Base-by-base conservation (phyloP, 805 yeast species). In the Candida insectorum region DNA sequence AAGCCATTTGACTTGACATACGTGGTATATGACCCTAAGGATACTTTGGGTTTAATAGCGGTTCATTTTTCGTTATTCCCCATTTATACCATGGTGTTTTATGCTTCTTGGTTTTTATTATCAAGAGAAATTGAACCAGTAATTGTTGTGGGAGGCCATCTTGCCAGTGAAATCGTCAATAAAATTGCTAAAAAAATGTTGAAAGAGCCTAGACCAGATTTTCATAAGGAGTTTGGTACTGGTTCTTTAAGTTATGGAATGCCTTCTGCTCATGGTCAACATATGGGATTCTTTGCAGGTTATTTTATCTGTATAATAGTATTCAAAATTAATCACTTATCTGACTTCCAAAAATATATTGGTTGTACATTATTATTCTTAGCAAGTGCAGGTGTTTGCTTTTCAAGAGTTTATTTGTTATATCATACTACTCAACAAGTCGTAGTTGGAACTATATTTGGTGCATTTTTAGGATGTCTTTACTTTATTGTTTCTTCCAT, bases 191-290 rank as follows among this genome's bases (percentile, higher is more conserved):
- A 91, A 54, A 65, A 68, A 14, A 24, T 75, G 1, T 56, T 87
- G 24, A 76, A 73, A 44, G 85, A 84, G 50, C 81, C 85, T 15
- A 69, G 98, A 41, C 98, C 98, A 6, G 72, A 64, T 5, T 66
- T 66, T 49, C 73, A 67, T 43, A 58, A 56, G 35, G 62, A 59
- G 25, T 67, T 67, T 34, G 73, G 72, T 5, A 52, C 64, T 28
- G 77, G 47, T 16, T 69, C 63, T 16, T 52, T 52, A 27, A 79
- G 83, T 1, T 88, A 81, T 54, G 98, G 98, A 0, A 91, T 91
- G 97, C 98, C 98, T 0, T 79, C 89, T 33, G 96, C 98, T 1
- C 98, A 91, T 58, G 79, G 96, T 0, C 98, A 91, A 60, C 93
- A 89, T 57, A 84, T 91, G 88, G 94, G 95, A 2, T 93, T 79